phyloP scores from a whole-genome alignment of 192 early-diverging fungal species.

The Coemansia sp. region DNA sequence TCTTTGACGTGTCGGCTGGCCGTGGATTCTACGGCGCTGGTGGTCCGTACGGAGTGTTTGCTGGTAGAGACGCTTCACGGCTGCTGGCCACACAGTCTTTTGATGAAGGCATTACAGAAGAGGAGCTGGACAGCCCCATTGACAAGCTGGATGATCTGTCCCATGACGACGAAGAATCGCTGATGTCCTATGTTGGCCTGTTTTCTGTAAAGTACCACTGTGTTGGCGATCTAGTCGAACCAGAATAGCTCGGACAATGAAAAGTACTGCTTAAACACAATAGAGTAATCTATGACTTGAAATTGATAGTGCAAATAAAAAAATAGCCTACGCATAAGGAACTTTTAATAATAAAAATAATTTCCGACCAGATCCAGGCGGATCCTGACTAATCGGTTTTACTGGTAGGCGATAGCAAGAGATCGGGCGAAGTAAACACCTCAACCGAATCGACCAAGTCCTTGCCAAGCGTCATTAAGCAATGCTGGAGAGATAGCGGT shows the following conservation, averaged over 20 bases:
- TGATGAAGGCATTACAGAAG: constrained; percentile 72
- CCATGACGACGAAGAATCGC: constrained; percentile 68
- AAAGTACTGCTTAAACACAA: not conserved
- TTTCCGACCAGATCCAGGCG: not conserved
- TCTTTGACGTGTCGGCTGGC: constrained; percentile 88
- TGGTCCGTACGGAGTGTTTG: constrained; percentile 92
- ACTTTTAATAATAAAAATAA: not conserved
- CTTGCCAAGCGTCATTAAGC: constrained; percentile 27
- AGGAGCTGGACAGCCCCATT: constrained; percentile 66
- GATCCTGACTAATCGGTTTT: not conserved
- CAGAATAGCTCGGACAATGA: not conserved
- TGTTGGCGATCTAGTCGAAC: constrained; percentile 70
- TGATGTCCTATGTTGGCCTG: constrained; percentile 76
- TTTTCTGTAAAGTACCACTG: constrained; percentile 78
- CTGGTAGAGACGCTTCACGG: constrained; percentile 91
- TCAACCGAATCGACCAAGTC: constrained; percentile 34
- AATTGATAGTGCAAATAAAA: not conserved
- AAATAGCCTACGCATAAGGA: not conserved
- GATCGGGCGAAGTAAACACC: constrained; percentile 2
- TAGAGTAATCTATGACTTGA: not conserved
- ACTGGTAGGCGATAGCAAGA: not conserved
- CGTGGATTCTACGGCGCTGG: constrained; percentile 88
- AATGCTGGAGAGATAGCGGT: constrained; percentile 4
- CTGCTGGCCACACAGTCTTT: constrained; percentile 90
- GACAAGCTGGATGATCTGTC: constrained; percentile 78